Evolutionary conservation across 805 yeast genomes (phyloP).

Genomic region (Pichia cephalocereana): DNA sequence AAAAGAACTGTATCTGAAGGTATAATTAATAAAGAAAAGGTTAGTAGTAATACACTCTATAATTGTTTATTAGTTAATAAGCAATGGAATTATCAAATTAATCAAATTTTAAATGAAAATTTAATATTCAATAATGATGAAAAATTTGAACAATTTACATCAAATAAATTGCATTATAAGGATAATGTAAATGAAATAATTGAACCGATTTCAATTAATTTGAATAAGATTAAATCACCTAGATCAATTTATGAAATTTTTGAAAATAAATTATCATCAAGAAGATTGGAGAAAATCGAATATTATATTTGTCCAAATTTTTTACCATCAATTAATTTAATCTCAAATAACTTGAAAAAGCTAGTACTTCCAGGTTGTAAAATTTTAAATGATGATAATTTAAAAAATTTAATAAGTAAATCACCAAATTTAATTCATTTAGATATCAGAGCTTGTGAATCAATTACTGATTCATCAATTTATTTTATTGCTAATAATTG

Average conservation of each 20-base stretch:
- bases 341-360: constrained; percentile 32
- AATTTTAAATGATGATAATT: constrained; percentile 48
- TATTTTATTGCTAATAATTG: constrained; percentile 59
- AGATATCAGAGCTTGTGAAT: constrained; percentile 80
- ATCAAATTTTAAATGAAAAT: constrained; percentile 44
- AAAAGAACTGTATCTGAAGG: constrained; percentile 15
- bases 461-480: constrained; percentile 66
- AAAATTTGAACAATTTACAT: constrained; percentile 24
- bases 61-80: constrained; percentile 63
- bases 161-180: background rate
- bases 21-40: background rate
- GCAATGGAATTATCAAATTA: constrained; percentile 51
- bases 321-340: constrained; percentile 43
- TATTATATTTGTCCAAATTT: constrained; percentile 74
- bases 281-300: constrained; percentile 58
- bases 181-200: background rate
- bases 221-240: constrained; percentile 52
- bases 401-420: constrained; percentile 40
- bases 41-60: constrained; percentile 26
- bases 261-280: constrained; percentile 32
- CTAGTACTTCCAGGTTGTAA: constrained; percentile 66
- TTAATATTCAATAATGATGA: constrained; percentile 43
- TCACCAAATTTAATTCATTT: constrained; percentile 55
- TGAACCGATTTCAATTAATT: constrained; percentile 37
- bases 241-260: constrained; percentile 48